phyloP scores from a whole-genome alignment of 2,329 filamentous ascomycete genomes.

The Cordyceps militaris region DNA sequence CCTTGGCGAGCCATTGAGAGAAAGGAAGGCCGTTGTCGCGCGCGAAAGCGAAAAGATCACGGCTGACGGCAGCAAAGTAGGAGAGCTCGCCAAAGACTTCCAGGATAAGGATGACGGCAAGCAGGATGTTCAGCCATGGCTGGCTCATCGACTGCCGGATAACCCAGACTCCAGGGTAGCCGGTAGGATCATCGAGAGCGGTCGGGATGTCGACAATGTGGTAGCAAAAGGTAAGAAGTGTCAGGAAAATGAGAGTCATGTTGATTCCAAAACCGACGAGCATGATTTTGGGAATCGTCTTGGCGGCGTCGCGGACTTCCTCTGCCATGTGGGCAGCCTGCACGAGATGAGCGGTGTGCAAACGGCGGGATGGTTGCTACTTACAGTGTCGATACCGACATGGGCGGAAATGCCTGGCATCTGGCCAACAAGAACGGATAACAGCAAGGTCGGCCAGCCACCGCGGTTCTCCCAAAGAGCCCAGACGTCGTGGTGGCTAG shows the following conservation, averaged over 20 bases:
- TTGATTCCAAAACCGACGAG: conserved; percentile 4
- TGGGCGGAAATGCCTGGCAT: conserved; percentile 12
- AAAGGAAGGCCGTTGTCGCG: conserved; percentile 9
- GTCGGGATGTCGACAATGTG: conserved; percentile 8
- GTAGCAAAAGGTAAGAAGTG: conserved; percentile 12
- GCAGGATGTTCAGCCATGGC: conserved; percentile 3
- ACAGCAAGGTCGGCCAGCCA: conserved; percentile 11
- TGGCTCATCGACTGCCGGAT: conserved; percentile 11
- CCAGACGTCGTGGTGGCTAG: conserved; percentile 14
- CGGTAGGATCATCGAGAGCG: conserved; percentile 3
- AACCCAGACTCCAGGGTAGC: conserved; percentile 12
- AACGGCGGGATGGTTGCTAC: neutral
- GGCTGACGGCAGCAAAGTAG: conserved; percentile 11
- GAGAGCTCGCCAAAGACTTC: conserved; percentile 4
- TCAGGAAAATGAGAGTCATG: neutral
- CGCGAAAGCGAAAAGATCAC: conserved; percentile 12
- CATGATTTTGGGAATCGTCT: conserved; percentile 13
- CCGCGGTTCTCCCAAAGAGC: conserved; percentile 14
- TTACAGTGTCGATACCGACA: conserved; percentile 14
- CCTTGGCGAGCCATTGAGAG: conserved; percentile 10
- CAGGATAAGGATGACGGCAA: conserved; percentile 2
- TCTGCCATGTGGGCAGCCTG: conserved; percentile 16
- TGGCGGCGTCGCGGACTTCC: conserved; percentile 16
- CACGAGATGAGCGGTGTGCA: neutral
- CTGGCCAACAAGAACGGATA: conserved; percentile 16